phyloP scores from a whole-genome alignment of 805 yeast genomes.

The Sugiyamaella mastotermitis region DNA sequence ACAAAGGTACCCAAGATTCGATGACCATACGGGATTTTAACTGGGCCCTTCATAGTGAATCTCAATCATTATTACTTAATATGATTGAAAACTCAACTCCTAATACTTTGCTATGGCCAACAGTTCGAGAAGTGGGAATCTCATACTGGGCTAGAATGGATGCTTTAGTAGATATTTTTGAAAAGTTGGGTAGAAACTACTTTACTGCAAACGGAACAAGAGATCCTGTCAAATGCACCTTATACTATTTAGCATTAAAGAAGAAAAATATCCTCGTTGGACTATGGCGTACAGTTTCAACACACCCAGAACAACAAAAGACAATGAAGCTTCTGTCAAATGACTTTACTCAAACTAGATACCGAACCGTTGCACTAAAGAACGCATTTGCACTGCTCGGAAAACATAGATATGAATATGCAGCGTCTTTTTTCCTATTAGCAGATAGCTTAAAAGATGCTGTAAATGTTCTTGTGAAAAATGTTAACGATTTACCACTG shows the following conservation, averaged over 20 bases:
- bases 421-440: slow-evolving; percentile 81
- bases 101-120: slow-evolving; percentile 52
- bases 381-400: slow-evolving; percentile 89
- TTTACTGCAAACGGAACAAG: slow-evolving; percentile 50
- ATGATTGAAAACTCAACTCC: slow-evolving; percentile 30
- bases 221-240: slow-evolving; percentile 70
- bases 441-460: slow-evolving; percentile 74
- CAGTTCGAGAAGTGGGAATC: slow-evolving; percentile 54
- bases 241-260: slow-evolving; percentile 70
- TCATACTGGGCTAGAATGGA: slow-evolving; percentile 60
- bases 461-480: slow-evolving; percentile 62
- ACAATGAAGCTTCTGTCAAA: slow-evolving; percentile 71
- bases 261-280: slow-evolving; percentile 74
- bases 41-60: slow-evolving; percentile 84
- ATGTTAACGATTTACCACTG: slow-evolving; percentile 61
- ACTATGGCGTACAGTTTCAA: slow-evolving; percentile 72
- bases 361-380: slow-evolving; percentile 85
- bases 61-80: slow-evolving; percentile 59
- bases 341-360: slow-evolving; percentile 67
- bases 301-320: slow-evolving; percentile 76
- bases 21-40: slow-evolving; percentile 74
- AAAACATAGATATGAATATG: slow-evolving; percentile 79
- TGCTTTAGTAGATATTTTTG: slow-evolving; percentile 49
- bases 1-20: slow-evolving; percentile 42
- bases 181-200: slow-evolving; percentile 64